phyloP scores from a whole-genome alignment of 1,284 basidiomycete genomes.

The Moniliella sp. region DNA sequence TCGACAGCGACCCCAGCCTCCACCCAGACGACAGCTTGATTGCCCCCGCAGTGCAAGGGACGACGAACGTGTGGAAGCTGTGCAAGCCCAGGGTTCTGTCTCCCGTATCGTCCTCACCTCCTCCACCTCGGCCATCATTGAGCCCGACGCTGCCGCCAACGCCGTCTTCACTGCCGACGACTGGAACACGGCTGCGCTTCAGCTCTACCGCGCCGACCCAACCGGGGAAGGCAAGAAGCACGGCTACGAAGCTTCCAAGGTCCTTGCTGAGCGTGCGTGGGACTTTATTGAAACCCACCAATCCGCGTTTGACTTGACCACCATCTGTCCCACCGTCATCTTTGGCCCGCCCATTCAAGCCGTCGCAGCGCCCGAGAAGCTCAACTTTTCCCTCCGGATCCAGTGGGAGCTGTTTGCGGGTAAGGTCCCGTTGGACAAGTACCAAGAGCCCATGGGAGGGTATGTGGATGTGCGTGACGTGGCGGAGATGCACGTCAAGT shows the following conservation, averaged over 20 bases:
- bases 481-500: constrained; percentile 42
- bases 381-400: constrained; percentile 41
- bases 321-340: constrained; percentile 8
- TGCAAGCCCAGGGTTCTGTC: constrained; percentile 38
- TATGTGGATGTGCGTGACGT: constrained; percentile 48
- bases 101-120: constrained; percentile 50
- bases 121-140: constrained; percentile 41
- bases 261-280: constrained; percentile 46
- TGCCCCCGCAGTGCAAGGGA: constrained; percentile 47
- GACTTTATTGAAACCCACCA: constrained; percentile 8
- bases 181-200: constrained; percentile 57
- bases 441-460: constrained; percentile 28
- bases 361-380: constrained; percentile 34
- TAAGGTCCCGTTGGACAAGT: constrained; percentile 23
- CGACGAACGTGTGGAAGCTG: constrained; percentile 41
- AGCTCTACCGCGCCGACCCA: too few species aligned
- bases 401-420: constrained; percentile 36
- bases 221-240: constrained; percentile 28
- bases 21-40: too few species aligned
- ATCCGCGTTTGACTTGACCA: constrained; percentile 13
- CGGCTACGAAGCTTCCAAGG: constrained; percentile 41
- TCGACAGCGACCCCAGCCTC: constrained; percentile 33
- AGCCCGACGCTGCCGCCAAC: constrained; percentile 1
- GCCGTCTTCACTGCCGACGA: constrained; percentile 37
- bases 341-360: constrained; percentile 41